Percentiles rank a stretch among this genome's conserved stretches.
Evolutionary conservation across 2,329 filamentous ascomycete species (phyloP).

Genomic region (Harringtonia aguacate): DNA sequence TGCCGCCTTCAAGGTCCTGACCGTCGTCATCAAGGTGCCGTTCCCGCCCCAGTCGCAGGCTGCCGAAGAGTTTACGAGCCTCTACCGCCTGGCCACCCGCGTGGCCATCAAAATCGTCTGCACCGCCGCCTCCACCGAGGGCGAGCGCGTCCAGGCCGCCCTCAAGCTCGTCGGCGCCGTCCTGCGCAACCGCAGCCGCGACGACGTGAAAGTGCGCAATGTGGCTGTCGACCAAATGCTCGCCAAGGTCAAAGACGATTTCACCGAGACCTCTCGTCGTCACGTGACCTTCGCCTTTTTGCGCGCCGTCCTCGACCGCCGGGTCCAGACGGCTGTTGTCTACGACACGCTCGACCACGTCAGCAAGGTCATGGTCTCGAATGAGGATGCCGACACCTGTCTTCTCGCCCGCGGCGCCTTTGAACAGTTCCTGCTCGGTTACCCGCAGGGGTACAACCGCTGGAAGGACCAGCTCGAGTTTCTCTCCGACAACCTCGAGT

Average conservation of each 20-base stretch:
- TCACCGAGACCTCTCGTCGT: constrained; percentile 86
- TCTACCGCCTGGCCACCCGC: constrained; percentile 68
- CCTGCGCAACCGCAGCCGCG: constrained; percentile 62
- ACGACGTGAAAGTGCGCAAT: constrained; percentile 67
- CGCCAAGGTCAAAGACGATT: constrained; percentile 70
- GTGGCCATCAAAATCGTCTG: constrained; percentile 79
- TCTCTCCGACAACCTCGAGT: constrained; percentile 81
- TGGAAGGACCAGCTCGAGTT: constrained; percentile 87
- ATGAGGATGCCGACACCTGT: constrained; percentile 79
- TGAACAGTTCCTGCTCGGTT: constrained; percentile 88
- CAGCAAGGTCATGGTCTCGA: constrained; percentile 88
- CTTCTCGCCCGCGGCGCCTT: constrained; percentile 84
- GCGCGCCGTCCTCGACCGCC: constrained; percentile 74
- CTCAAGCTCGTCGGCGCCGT: constrained; percentile 81
- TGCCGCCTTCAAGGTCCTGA: constrained; percentile 74
- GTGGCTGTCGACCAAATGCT: constrained; percentile 74
- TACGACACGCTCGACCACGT: constrained; percentile 90
- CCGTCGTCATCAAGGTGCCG: constrained; percentile 74
- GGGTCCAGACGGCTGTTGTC: constrained; percentile 73
- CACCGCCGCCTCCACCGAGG: constrained; percentile 64
- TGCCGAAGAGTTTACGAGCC: constrained; percentile 37
- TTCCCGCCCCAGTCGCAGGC: constrained; percentile 47
- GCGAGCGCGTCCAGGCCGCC: constrained; percentile 76
- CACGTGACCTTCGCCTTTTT: constrained; percentile 94
- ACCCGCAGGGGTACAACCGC: constrained; percentile 80